Evolutionary conservation across 208 protist genomes (phyloP), one percentile per base, ranked within the genome.

Genomic region (Wallacemonas sp.): DNA sequence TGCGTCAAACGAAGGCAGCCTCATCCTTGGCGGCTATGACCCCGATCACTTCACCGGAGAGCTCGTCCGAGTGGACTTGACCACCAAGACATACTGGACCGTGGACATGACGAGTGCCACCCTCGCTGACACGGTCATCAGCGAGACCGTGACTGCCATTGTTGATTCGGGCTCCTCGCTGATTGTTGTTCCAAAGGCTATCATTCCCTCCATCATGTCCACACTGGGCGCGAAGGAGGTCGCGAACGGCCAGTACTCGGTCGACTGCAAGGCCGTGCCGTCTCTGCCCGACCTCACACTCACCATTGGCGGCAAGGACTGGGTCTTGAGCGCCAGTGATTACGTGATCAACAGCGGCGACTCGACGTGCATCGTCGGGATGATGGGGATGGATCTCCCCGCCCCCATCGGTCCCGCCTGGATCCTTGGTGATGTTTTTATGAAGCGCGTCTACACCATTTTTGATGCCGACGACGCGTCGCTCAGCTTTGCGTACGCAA

Each of bases 141-240:
- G 24, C 30, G 63, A 53, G 44, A 46, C 46, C 24, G 45, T 79
- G 38, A 82, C 62, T 14, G 86, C 66, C 26, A 93, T 96, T 39
- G 85, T 89, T 39, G 97, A 98, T 75, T 98, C 95, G 4, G 97
- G 97, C 55, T 98, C 97, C 17, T 98, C 93, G 24, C 78, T 98
- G 26, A 68, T 99, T 56, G 87, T 90, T 46, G 94, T 91, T 62
- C 97, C 97, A 42, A 72, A 61, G 39, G 41, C 49, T 8, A 28
- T 78, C 9, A 66, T 91, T 54, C 36, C 66, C 27, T 67, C 66
- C 30, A 71, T 95, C 30, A 80, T 90, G 45, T 26, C 49, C 2
- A 39, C 68, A 27, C 60, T 94, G 38, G 88, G 80, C 31, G 80
- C 80, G 24, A 82, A 66, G 44, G 33, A 73, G 28, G 59, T 82